Evolutionary conservation across 306 rosid genomes (phyloP).

Genomic region (Pterocarpus macrocarpus): DNA sequence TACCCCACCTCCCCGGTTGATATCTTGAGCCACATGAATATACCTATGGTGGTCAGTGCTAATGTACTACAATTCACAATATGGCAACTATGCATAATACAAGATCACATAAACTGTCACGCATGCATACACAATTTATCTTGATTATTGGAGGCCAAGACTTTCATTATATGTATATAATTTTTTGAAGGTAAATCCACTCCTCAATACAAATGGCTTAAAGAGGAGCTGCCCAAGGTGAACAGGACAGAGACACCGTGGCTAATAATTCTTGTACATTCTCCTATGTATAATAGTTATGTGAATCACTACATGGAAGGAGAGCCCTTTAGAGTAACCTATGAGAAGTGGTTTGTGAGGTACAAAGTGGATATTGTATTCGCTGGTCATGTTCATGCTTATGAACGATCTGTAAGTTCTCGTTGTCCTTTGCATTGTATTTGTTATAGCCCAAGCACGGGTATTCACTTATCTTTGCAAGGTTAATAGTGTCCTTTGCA

Average conservation of each 20-base stretch:
- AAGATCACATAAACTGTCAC: background rate
- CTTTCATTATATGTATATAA: no score
- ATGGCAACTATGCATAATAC: background rate
- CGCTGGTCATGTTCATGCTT: constrained; percentile 78
- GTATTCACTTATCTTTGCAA: constrained; percentile 1
- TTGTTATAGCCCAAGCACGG: background rate
- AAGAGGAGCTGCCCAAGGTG: constrained; percentile 56
- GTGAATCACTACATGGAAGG: constrained; percentile 67
- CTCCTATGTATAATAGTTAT: constrained; percentile 57
- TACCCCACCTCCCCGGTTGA: background rate
- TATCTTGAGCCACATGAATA: background rate
- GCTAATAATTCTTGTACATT: constrained; percentile 61
- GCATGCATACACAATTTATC: background rate
- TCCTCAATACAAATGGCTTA: constrained; percentile 61
- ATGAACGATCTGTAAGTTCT: constrained; percentile 75
- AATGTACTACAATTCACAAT: no score
- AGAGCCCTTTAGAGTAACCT: constrained; percentile 70
- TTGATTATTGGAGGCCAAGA: no score
- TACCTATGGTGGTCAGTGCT: background rate
- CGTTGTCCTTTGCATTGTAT: background rate
- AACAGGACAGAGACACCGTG: constrained; percentile 63
- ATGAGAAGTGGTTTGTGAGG: constrained; percentile 68
- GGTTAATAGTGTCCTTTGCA: background rate
- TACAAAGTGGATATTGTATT: constrained; percentile 69
- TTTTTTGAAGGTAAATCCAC: constrained; percentile 54